A percentile compares a stretch with the other conserved stretches of the same genome.
These are phyloP conservation scores for Fonsecaea pedrosoi DNA, from an alignment of 2,329 filamentous ascomycete genomes.

Conservation along the genomic window DNA sequence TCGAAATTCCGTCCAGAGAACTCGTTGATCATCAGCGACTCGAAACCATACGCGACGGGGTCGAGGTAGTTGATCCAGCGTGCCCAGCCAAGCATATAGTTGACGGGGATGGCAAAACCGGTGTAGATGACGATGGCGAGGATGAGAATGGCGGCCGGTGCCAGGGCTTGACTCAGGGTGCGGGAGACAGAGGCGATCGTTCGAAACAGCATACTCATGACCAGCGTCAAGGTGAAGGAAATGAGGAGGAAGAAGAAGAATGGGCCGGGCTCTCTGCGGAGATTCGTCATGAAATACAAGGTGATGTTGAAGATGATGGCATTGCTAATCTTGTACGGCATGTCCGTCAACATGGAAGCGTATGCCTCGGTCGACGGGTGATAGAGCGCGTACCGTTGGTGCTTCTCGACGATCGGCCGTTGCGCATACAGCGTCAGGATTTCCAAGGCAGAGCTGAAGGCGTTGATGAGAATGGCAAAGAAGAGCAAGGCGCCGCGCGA, in stretches of 20 bases:
- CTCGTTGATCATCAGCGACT: conserved; percentile 63
- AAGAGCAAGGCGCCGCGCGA: conserved; percentile 69
- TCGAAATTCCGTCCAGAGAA: conserved; percentile 65
- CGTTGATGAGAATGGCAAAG: conserved; percentile 68
- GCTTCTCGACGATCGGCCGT: conserved; percentile 91
- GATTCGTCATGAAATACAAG: conserved; percentile 86
- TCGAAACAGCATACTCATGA: conserved; percentile 59
- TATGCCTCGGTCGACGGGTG: conserved; percentile 89
- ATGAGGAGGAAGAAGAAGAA: conserved; percentile 89
- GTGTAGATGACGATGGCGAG: conserved; percentile 70
- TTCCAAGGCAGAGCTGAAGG: conserved; percentile 69
- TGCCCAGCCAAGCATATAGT: conserved; percentile 68
- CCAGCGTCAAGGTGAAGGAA: conserved; percentile 64
- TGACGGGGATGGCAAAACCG: conserved; percentile 68
- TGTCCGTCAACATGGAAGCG: conserved; percentile 82
- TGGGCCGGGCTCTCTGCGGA: conserved; percentile 73
- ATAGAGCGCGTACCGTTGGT: conserved; percentile 83
- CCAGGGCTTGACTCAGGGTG: conserved; percentile 69
- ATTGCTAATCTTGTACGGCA: conserved; percentile 83
- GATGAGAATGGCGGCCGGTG: conserved; percentile 60
- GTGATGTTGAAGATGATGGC: conserved; percentile 77
- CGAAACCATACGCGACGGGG: conserved; percentile 70
- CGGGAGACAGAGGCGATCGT: conserved; percentile 77
- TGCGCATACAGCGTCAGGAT: conserved; percentile 81
- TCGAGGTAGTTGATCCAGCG: conserved; percentile 73